phyloP scores from a whole-genome alignment of 495 filamentous ascomycete genomes.

The Xylaria bambusicola region DNA sequence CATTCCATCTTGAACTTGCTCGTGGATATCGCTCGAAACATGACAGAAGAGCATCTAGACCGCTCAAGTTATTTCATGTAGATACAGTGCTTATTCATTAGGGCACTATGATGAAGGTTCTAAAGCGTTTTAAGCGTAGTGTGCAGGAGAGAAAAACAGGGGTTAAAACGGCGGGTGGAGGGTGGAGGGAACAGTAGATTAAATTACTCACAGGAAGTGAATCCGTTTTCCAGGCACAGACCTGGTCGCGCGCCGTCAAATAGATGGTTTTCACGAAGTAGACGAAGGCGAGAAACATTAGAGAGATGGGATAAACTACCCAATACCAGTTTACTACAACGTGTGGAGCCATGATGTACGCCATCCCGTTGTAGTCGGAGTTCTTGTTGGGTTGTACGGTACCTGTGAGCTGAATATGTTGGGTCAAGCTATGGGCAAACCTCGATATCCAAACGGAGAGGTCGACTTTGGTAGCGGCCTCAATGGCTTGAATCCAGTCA shows the following conservation, averaged over 20 bases:
- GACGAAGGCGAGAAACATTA: slow-evolving; percentile 36
- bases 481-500: slow-evolving; percentile 44
- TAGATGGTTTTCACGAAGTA: slow-evolving; percentile 38
- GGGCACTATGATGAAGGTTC: too few relatives aligned
- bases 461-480: slow-evolving; percentile 27
- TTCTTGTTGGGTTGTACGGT: slow-evolving; percentile 4
- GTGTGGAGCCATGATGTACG: slow-evolving; percentile 33
- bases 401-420: slow-evolving; percentile 35
- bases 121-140: too few relatives aligned
- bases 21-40: slow-evolving; percentile 37
- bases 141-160: not conserved
- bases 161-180: too few relatives aligned
- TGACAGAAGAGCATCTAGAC: slow-evolving; percentile 38
- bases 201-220: slow-evolving; percentile 28
- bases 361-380: slow-evolving; percentile 30
- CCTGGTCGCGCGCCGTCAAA: slow-evolving; percentile 33
- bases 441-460: slow-evolving; percentile 33
- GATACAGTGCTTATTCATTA: too few relatives aligned
- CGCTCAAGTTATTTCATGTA: too few relatives aligned
- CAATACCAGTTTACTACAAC: slow-evolving; percentile 41
- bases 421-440: slow-evolving; percentile 37
- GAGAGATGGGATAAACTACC: slow-evolving; percentile 39
- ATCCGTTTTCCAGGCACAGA: slow-evolving; percentile 42
- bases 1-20: slow-evolving; percentile 35
- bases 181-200: too few relatives aligned